Conservation (phyloP, 805 yeast species). For the Candida caryicola region DNA sequence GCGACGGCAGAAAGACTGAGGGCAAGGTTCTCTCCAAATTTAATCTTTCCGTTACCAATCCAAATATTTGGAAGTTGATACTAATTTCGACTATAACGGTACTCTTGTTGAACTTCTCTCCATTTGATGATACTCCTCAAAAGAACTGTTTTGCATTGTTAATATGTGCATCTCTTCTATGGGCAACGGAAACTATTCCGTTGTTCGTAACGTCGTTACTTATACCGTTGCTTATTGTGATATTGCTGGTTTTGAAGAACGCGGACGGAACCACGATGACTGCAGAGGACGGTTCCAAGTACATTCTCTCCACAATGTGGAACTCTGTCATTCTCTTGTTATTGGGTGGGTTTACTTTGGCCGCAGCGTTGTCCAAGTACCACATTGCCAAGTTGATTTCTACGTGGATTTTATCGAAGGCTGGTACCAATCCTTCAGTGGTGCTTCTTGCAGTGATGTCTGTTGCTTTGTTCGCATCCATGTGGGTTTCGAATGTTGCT, state of each 20-base stretch:
- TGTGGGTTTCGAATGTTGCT: slow-evolving; percentile 60
- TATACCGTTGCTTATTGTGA: slow-evolving; percentile 78
- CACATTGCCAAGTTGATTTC: slow-evolving; percentile 50
- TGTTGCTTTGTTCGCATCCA: slow-evolving; percentile 50
- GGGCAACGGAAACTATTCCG: slow-evolving; percentile 97
- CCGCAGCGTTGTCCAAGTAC: slow-evolving; percentile 54
- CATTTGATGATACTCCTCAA: slow-evolving; percentile 36
- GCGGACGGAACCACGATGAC: slow-evolving; percentile 45
- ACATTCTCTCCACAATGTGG: slow-evolving; percentile 51
- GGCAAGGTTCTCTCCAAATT: slow-evolving; percentile 9
- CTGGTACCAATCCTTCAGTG: slow-evolving; percentile 50
- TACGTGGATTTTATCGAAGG: slow-evolving; percentile 47
- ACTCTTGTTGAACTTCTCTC: slow-evolving; percentile 24
- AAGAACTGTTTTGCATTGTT: slow-evolving; percentile 69
- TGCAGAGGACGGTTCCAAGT: slow-evolving; percentile 42
- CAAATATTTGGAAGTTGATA: slow-evolving; percentile 41
- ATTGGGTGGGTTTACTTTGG: slow-evolving; percentile 54
- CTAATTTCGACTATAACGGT: slow-evolving; percentile 50
- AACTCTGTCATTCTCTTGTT: slow-evolving; percentile 49
- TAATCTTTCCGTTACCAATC: slow-evolving; percentile 30
- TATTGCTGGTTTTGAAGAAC: slow-evolving; percentile 65
- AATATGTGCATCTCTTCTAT: slow-evolving; percentile 74
- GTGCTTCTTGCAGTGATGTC: slow-evolving; percentile 50
- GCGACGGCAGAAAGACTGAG: slow-evolving; percentile 4
- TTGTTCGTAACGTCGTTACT: slow-evolving; percentile 83